Evolutionary conservation across 2,329 filamentous ascomycete species (phyloP), one percentile per base, ranked within the genome.

Genomic region (Fusarium nurragi): DNA sequence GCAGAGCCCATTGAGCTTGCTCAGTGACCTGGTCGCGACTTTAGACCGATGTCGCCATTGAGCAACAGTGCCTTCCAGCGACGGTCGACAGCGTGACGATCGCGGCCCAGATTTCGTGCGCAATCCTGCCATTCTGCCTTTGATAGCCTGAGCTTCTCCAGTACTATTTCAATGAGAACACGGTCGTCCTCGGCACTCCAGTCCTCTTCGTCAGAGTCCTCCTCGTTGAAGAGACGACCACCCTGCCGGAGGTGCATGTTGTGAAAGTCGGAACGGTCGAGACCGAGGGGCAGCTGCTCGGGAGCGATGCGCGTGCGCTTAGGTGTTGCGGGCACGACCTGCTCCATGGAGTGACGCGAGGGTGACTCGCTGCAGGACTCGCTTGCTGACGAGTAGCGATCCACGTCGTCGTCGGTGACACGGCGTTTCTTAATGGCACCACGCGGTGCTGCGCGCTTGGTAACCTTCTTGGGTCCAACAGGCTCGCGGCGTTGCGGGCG

Each of bases 101-200:
- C 86, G 69, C 84, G 86, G 61, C 88, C 87, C 9, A 90, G 78
- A 65, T 81, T 87, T 58, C 86, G 81, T 39, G 87, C 88, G 74
- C 87, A 90, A 72, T 90, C 87, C 58, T 88, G 85, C 88, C 87
- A 90, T 56, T 90, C 87, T 47, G 82, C 80, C 75, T 86, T 88
- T 67, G 83, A 84, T 21, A 90, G 80, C 76, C 84, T 85, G 53
- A 90, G 80, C 78, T 90, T 90, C 73, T 88, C 86, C 7, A 90
- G 79, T 36, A 90, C 86, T 18, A 90, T 80, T 75, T 90, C 87
- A n/a, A 90, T 85, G 3, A 90, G 79, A 55, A 88, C 80, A 55
- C 86, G 81, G 73, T 90, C 88, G 61, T 90, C 87, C 64, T 90
- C 87, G 3, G 80, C 79, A 58, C 82, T 87, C 88, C 88, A 90